phyloP scores from a whole-genome alignment of 352 stramenopile genomes.

The Elongisporangium undulatum region DNA sequence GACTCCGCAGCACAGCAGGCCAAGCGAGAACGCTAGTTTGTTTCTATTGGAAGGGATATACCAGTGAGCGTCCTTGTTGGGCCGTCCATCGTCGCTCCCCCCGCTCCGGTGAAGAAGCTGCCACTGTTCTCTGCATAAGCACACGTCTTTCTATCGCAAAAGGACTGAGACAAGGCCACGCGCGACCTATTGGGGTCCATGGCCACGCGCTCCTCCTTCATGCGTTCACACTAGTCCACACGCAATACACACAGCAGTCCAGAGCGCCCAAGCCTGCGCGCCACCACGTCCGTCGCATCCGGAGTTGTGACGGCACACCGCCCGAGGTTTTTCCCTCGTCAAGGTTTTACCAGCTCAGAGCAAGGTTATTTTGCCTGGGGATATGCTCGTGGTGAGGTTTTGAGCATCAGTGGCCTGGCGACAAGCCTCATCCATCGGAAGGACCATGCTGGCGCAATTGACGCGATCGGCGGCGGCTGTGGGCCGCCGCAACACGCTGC shows the following conservation, averaged over 20 bases:
- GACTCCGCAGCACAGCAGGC: conserved; percentile 2
- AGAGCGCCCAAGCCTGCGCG: not conserved
- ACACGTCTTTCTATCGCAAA: not conserved
- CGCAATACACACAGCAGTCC: not conserved
- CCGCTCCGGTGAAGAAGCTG: not conserved
- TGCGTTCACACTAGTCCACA: not conserved
- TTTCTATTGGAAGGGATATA: not conserved
- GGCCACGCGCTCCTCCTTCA: not conserved
- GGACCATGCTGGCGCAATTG: not conserved
- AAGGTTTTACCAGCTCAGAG: not conserved
- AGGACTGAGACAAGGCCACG: not conserved
- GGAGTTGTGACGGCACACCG: not conserved
- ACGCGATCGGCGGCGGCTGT: not conserved
- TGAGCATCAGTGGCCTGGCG: not conserved
- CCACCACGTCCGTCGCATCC: not conserved
- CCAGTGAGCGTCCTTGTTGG: not conserved
- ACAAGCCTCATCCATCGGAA: not conserved
- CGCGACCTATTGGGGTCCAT: not conserved
- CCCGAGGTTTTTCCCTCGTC: too few species aligned
- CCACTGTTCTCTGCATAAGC: not conserved
- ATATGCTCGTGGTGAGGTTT: not conserved
- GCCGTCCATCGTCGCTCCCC: not conserved
- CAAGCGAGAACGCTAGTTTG: not conserved
- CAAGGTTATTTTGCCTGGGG: not conserved
- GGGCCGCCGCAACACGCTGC: not conserved